A percentile compares a stretch with the other conserved stretches of the same genome.
These are phyloP conservation scores for Chernovozyma aurita DNA, from an alignment of 1,139 yeast species.

Conservation along the genomic window DNA sequence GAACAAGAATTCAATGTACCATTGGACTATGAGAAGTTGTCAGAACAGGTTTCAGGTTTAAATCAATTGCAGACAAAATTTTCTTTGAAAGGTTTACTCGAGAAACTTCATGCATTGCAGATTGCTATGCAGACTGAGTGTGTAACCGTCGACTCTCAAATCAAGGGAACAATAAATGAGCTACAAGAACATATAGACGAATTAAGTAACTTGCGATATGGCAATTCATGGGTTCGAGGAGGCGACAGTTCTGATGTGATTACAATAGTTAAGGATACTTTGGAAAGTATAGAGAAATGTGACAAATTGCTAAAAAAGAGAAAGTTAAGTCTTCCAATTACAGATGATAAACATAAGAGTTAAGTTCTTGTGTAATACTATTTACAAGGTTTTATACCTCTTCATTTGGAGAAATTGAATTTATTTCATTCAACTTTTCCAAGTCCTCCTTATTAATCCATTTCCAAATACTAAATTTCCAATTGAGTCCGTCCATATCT, in stretches of 20 bases:
- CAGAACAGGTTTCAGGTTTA: background rate
- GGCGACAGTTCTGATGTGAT: slow-evolving; percentile 11
- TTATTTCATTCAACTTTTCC: background rate
- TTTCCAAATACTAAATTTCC: slow-evolving; percentile 76
- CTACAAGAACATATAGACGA: slow-evolving; percentile 15
- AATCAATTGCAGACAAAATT: background rate
- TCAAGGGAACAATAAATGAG: slow-evolving; percentile 13
- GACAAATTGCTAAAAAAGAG: slow-evolving; percentile 3
- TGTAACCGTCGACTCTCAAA: slow-evolving; percentile 12
- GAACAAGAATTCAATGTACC: slow-evolving; percentile 22
- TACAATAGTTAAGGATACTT: slow-evolving; percentile 9
- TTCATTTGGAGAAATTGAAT: background rate
- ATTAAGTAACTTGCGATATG: slow-evolving; percentile 18
- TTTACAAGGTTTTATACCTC: no score
- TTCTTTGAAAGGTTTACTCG: slow-evolving; percentile 12
- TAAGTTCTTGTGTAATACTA: no score
- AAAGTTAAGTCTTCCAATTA: background rate
- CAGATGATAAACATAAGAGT: no score
- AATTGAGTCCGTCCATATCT: slow-evolving; percentile 59
- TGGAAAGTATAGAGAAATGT: slow-evolving; percentile 11
- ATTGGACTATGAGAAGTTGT: slow-evolving; percentile 7
- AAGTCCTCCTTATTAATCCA: slow-evolving; percentile 38
- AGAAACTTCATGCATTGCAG: slow-evolving; percentile 13
- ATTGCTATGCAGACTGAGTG: slow-evolving; percentile 10
- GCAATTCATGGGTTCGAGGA: slow-evolving; percentile 14